Base-by-base conservation (phyloP, 2,329 filamentous ascomycete species). In the Trematosphaeria pertusa region DNA sequence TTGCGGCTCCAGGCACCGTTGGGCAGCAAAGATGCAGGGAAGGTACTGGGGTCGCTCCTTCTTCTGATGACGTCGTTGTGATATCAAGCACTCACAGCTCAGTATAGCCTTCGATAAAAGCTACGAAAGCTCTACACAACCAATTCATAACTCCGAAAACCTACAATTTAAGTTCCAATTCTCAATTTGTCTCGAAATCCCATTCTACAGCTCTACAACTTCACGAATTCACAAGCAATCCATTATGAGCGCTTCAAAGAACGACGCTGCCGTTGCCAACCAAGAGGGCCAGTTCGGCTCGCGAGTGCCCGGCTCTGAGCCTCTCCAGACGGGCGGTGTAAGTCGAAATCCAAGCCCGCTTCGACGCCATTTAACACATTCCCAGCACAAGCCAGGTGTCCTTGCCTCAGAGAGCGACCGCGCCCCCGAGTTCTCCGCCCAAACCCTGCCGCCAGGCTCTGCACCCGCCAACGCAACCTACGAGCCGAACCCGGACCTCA, bases 331-430 rank as follows among this genome's bases (percentile, higher is more conserved):
- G 21, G 10, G 18, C 17, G 37, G 34, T 17, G 36, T 44, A 44
- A 38, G 32, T 19, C 33, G 12, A 9, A n/a, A n/a, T n/a, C n/a
- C n/a, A n/a, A n/a, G n/a, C n/a, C n/a, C n/a, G n/a, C n/a, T n/a
- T n/a, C n/a, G n/a, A n/a, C n/a, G n/a, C n/a, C n/a, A n/a, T n/a
- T n/a, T 50, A 44, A 50, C 32, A 39, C 10, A 43, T 19, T 12
- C 20, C 9, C 56, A 88, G 85, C 87, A 89, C 71, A 76, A 83
- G 61, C 79, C 81, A 3, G 86, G 86, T 37, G 73, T 79, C 57
- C 78, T 82, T 56, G 78, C 83, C 48, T 47, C 44, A 35, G 74
- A 76, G 51, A 82, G 83, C 56, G 85, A 87, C 44, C 72, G 74
- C 20, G 62, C 72, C 5, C 82, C 84, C 14, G 86, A 88, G 64